Evolutionary conservation across 306 rosid genomes (phyloP), one percentile per base, ranked within the genome.

Genomic region (Heteromeles arbutifolia): DNA sequence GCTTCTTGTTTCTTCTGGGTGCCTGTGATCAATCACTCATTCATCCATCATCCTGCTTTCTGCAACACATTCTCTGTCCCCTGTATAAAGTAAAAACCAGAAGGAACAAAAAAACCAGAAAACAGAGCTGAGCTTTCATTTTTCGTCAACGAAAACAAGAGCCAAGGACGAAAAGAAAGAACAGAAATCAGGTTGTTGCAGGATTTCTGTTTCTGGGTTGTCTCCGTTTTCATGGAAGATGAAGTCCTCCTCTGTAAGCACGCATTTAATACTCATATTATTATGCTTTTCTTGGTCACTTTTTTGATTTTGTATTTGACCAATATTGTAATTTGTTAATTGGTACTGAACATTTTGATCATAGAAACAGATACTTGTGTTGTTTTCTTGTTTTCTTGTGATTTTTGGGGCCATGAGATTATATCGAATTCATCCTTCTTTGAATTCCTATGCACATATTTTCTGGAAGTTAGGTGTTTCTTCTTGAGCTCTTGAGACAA

Each of bases 231-330:
- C 80, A 76, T 77, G 80, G 74, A 77, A 58, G 21, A 77, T 77
- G 80, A 77, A 77, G 75, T n/a, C 71, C 69, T 68, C 71, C 69
- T 58, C 68, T 43, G 80, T 77, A 77, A 77, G 80, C 32, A 26
- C 53, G 31, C 24, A 18, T 53, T 8, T 37, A 37, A 37, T 7
- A 37, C 41, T 37, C 41, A 7, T 37, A 37, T 37, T 37, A 37
- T 37, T 37, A 7, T 37, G 41, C 41, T 37, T 37, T 37, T 37
- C 41, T 37, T 37, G 41, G 41, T 37, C 41, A 37, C 9, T 37
- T 37, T 37, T 1, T 7, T 37, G 9, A 37, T 37, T 37, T 37
- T 37, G 41, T 37, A 37, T 37, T 37, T 7, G 10, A 37, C 41
- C 41, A 37, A 37, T 37, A 50, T 50, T 50, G 54, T 61, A 22